phyloP scores from a whole-genome alignment of 352 stramenopile species.

The Thalassiosira livingstoniorum region DNA sequence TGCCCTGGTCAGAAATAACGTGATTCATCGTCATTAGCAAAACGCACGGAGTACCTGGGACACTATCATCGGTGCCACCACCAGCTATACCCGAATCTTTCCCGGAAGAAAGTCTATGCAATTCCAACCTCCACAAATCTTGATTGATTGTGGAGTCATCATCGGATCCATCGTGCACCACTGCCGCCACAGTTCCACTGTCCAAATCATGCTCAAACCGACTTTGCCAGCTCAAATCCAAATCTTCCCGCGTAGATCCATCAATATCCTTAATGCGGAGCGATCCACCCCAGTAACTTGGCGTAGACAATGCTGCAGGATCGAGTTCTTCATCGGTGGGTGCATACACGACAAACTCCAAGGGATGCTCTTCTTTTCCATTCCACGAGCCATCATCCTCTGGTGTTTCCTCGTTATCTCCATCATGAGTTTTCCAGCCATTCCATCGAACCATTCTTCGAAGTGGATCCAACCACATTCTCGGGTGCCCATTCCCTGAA shows the following conservation, averaged over 20 bases:
- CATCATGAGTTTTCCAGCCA: neutral
- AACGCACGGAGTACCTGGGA: neutral
- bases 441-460: constrained; percentile 31
- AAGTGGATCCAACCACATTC: constrained; percentile 25
- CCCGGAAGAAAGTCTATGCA: neutral
- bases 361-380: constrained; percentile 6
- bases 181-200: constrained; percentile 5
- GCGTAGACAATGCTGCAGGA: neutral
- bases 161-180: neutral
- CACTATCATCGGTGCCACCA: neutral
- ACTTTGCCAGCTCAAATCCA: constrained; percentile 16
- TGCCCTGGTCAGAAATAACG: constrained; percentile 43
- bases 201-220: constrained; percentile 23
- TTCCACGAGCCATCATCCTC: neutral
- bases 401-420: neutral
- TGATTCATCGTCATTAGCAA: constrained; percentile 48
- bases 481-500: constrained; percentile 7
- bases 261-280: constrained; percentile 10
- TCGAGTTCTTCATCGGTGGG: neutral
- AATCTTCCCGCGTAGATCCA: constrained; percentile 6
- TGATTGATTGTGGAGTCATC: neutral
- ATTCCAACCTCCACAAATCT: constrained; percentile 18
- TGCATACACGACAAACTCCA: constrained; percentile 26
- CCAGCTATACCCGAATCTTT: neutral
- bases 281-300: constrained; percentile 17